A percentile compares a stretch with the other conserved stretches of the same genome.
Conservation (phyloP, 2,329 filamentous ascomycete species). For the Peltaster fructicola region DNA sequence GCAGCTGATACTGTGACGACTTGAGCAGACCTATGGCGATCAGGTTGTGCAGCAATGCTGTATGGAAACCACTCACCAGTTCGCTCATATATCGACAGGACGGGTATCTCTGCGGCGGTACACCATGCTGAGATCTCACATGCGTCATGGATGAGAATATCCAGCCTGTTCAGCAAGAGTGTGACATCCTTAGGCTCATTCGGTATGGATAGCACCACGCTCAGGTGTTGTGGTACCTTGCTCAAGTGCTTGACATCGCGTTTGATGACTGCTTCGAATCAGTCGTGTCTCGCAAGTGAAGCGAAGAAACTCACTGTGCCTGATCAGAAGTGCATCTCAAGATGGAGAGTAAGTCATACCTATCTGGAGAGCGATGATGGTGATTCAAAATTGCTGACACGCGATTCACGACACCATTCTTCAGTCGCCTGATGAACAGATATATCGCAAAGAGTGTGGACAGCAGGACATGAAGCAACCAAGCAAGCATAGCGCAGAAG, state of each 20-base stretch:
- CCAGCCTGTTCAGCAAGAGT: conserved; percentile 28
- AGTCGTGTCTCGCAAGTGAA: too few relatives aligned
- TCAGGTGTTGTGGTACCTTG: conserved; percentile 69
- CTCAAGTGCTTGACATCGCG: conserved; percentile 62
- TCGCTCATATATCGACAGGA: conserved; percentile 80
- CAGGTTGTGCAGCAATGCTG: neutral
- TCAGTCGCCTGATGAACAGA: conserved; percentile 62
- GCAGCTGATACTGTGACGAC: conserved; percentile 68
- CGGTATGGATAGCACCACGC: conserved; percentile 64
- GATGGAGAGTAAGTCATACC: too few relatives aligned
- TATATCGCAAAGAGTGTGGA: conserved; percentile 71
- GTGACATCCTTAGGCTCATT: conserved; percentile 49
- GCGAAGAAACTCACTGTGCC: too few relatives aligned
- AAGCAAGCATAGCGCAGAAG: conserved; percentile 3
- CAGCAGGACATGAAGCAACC: conserved; percentile 41
- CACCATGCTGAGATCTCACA: conserved; percentile 90
- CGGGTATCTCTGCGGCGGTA: conserved; percentile 70
- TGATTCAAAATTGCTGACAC: conserved; percentile 73
- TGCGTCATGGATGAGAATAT: conserved; percentile 73
- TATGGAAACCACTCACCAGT: conserved; percentile 44
- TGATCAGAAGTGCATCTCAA: too few relatives aligned
- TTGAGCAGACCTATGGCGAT: conserved; percentile 57
- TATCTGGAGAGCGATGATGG: conserved; percentile 85
- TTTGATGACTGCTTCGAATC: conserved; percentile 44
- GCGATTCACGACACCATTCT: conserved; percentile 60